Evolutionary conservation across 78 protist genomes (phyloP), one percentile per base, ranked within the genome.

Genomic region (Dictyostelium firmibasis): DNA sequence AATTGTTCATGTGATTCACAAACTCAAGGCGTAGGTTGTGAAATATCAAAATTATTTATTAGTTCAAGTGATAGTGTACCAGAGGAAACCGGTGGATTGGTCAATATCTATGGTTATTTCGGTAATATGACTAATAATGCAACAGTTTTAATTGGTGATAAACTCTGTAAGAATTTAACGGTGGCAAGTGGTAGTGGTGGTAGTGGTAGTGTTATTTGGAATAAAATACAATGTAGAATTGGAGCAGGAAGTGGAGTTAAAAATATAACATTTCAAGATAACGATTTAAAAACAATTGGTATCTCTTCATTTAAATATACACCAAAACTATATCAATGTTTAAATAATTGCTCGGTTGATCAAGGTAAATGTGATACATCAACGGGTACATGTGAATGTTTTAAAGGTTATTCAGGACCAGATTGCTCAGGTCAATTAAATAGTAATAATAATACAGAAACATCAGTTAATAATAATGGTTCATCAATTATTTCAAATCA

Each of bases 11-110:
- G 75, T 67, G 36, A 67, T 67, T 27, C 75, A 8, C 75, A 67
- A 67, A 67, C 75, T 4, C 3, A 27, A 2, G 75, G 75, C 0
- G 2, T 11, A 0, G 29, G 29, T 9, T 67, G 75, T 67, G 38
- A 67, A 67, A 9, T 0, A 7, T 67, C 75, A 1, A 67, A 27
- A 67, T 1, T 67, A 8, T 67, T 67, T 27, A 67, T 67, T 23
- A 27, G 75, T 27, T 67, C 75, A 67, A 67, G 75, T 67, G 75
- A 67, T 67, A 67, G 75, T 11, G 75, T 29, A 27, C 75, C 75
- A 1, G 75, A 67, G n/a, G 75, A 67, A 67, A 67, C 75, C 4
- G 75, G 75, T 11, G 75, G 75, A 2, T 6, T 67, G 10, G 7
- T 67, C 10, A 67, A n/a, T 67, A 67, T 67, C 2, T 67, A 67